Evolutionary conservation across 2,329 filamentous ascomycete genomes (phyloP).

Genomic region (Ilyonectria mors-panacis): DNA sequence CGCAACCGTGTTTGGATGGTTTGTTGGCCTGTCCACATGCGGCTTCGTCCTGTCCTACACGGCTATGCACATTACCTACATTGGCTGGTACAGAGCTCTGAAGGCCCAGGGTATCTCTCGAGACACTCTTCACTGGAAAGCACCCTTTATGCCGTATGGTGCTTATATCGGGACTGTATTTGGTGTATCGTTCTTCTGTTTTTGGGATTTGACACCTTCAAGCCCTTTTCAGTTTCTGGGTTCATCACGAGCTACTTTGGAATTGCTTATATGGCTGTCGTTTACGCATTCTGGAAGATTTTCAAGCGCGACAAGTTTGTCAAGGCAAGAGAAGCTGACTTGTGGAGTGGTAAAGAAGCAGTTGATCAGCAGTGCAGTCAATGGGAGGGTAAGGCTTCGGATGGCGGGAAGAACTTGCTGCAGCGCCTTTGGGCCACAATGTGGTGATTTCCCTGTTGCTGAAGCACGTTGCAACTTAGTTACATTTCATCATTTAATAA

Average conservation of each 20-base stretch:
- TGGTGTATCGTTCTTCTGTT: slow-evolving; percentile 65
- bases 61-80: slow-evolving; percentile 54
- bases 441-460: neutral
- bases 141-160: slow-evolving; percentile 60
- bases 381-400: neutral
- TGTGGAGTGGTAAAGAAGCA: neutral
- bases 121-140: slow-evolving; percentile 50
- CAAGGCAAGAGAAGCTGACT: slow-evolving; percentile 62
- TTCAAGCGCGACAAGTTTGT: slow-evolving; percentile 71
- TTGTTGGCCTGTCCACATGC: neutral
- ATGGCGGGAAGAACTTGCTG: neutral
- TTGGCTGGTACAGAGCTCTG: slow-evolving; percentile 61
- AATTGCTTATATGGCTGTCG: slow-evolving; percentile 63
- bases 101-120: slow-evolving; percentile 60
- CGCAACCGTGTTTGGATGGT: slow-evolving; percentile 22
- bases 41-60: neutral
- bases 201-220: slow-evolving; percentile 68
- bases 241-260: slow-evolving; percentile 68
- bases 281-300: slow-evolving; percentile 78
- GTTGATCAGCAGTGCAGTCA: neutral
- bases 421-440: neutral
- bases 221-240: slow-evolving; percentile 60
- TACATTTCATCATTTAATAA: no score
- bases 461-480: no score
- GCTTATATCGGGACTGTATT: slow-evolving; percentile 62